Evolutionary conservation across 345 rosid species (phyloP), one percentile per base, ranked within the genome.

Genomic region (Noccaea caerulescens): DNA sequence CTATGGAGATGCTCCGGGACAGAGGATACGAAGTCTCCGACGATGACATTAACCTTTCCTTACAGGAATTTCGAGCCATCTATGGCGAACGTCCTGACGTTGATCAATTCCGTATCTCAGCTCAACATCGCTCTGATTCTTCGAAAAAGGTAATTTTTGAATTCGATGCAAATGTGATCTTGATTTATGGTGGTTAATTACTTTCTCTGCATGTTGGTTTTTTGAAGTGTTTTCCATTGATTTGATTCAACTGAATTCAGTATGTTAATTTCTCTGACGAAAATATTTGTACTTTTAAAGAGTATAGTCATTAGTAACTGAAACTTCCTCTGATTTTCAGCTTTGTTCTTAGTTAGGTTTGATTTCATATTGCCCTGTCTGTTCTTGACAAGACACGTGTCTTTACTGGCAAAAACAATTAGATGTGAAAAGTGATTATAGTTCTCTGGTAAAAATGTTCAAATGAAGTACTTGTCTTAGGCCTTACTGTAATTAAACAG

Each of bases 1-100:
- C 82, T 10, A 77, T 90, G 63, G 98, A 92, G 84, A 90, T 92
- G 96, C 78, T 92, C 25, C 80, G 69, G 34, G 98, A 92, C 75
- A 80, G 98, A 73, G 98, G 96, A 44, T 92, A 85, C 38, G 77
- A 79, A 10, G 81, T 85, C 34, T 76, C 91, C 20, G 34, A 30
- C 66, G 68, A 91, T 6, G 98, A 90, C 36, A 79, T 85, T 53
- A 66, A 73, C 50, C 80, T 84, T 18, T 76, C 98, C 9, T 72
- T 90, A 9, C 77, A 80, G 4, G 83, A 85, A 6, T 90, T 88
- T 69, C 80, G 85, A 37, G 81, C 74, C 25, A 53, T 78, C 55
- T 63, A 84, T 45, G 88, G 84, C 33, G 82, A 74, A n/a, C 57
- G 11, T 39, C 89, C 86, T 0, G 86, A 85, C 75, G 61, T 76